Percentiles rank a stretch among this genome's conserved stretches.
Evolutionary conservation across 768 basidiomycete species (phyloP).

Genomic region (Suillus fuscotomentosus): DNA sequence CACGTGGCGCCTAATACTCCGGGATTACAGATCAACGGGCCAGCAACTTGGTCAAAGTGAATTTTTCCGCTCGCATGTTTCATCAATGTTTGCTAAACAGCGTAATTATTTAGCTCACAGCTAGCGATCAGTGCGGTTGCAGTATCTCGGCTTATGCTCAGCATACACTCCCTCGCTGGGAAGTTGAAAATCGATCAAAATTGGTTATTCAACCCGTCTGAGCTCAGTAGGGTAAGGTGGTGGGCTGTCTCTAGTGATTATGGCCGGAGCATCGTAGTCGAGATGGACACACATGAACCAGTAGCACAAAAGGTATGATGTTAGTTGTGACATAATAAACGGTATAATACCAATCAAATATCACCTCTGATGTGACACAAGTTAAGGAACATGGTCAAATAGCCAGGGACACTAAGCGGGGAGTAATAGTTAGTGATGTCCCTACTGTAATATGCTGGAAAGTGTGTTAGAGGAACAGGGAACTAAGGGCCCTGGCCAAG

Average conservation of each 20-base stretch:
- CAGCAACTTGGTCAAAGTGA: slow-evolving; percentile 10
- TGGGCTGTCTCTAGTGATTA: neutral
- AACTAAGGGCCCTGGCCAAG: too few relatives aligned
- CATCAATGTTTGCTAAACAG: neutral
- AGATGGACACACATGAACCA: slow-evolving; percentile 11
- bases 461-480: too few relatives aligned
- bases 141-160: slow-evolving; percentile 15
- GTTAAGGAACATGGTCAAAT: neutral
- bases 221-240: slow-evolving; percentile 13
- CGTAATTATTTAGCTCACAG: slow-evolving; percentile 1
- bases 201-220: slow-evolving; percentile 14
- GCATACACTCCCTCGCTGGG: slow-evolving; percentile 13
- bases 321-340: neutral
- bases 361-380: neutral
- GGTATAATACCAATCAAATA: neutral
- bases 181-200: slow-evolving; percentile 5
- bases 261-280: slow-evolving; percentile 8
- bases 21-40: slow-evolving; percentile 2
- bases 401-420: neutral
- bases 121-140: slow-evolving; percentile 10
- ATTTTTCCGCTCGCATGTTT: neutral
- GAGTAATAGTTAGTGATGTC: too few relatives aligned
- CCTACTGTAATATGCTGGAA: too few relatives aligned
- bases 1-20: neutral
- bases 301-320: neutral